Evolutionary conservation across 495 filamentous ascomycete species (phyloP), one percentile per base, ranked within the genome.

Genomic region (Hyaloscypha variabilis): DNA sequence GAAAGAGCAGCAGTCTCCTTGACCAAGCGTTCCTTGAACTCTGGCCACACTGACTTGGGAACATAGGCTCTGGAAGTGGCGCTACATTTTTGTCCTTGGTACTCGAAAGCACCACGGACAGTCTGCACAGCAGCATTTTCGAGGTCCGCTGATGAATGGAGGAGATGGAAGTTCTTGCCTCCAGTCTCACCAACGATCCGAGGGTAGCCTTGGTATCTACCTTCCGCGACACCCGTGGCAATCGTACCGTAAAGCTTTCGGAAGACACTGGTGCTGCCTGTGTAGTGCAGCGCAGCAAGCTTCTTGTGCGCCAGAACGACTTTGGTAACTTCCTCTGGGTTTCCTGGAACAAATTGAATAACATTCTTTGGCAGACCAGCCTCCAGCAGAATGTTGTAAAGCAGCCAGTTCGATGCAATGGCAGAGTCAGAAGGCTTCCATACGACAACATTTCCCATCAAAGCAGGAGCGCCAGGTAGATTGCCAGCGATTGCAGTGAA

Each of bases 141-240:
- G 53, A 93, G 70, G 67, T 95, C 90, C 39, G 92, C 92, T 4
- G 85, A 88, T 6, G 79, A 65, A 73, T 96, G 91, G 52, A 96
- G 75, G 46, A 96, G 79, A 77, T 94, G 92, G 82, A 93, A 96
- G 78, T 96, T 96, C 85, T 96, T 96, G 66, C 92, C 92, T 63
- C 91, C 90, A 2, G 92, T 95, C 81, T 96, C 92, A 62, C 88
- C 92, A 19, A 94, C 90, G 34, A 95, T 86, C 65, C 92, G 86
- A 17, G 92, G 92, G 77, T 92, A 96, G 52, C 86, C 83, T 62
- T 82, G 79, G 73, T 93, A 96, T 23, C 79, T 81, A 54, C 85
- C 88, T 67, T 89, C 85, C 5, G 84, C 86, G 26, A 92, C 82
- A 24, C 88, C 89, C 46, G 81, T 76, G 2, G 90, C 88, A 69